Conservation (phyloP, 768 basidiomycete species). For the Auriscalpium microsporum region DNA sequence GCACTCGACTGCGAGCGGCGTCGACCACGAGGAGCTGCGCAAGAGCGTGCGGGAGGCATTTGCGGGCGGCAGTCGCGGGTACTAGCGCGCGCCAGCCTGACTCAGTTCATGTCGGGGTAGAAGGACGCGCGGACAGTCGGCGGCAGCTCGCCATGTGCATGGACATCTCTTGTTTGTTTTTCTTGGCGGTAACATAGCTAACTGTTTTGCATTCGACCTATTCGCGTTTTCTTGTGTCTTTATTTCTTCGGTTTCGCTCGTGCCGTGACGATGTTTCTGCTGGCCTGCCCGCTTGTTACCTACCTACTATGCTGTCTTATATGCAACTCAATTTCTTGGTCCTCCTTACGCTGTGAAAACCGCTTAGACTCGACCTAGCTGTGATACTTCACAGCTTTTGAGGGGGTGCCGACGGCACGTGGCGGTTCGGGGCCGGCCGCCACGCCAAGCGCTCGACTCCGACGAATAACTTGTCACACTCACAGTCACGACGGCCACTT, state of each 20-base stretch:
- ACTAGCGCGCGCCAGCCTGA: constrained; percentile 4
- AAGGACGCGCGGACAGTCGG: too few species aligned
- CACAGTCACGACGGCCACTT: too few species aligned
- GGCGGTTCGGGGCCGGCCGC: too few species aligned
- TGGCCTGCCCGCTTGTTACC: too few species aligned
- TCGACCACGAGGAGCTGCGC: constrained; percentile 74
- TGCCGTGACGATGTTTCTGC: background rate
- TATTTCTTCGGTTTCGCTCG: background rate
- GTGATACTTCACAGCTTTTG: too few species aligned
- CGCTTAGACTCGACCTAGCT: too few species aligned
- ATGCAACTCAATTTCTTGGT: too few species aligned
- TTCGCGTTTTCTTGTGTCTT: background rate
- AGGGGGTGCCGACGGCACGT: too few species aligned
- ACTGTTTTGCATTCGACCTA: background rate
- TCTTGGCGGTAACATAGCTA: background rate
- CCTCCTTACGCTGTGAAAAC: too few species aligned
- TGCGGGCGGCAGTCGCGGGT: constrained; percentile 46
- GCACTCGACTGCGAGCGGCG: constrained; percentile 36
- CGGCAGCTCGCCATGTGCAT: background rate
- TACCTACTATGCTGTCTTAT: too few species aligned
- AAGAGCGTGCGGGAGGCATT: constrained; percentile 80
- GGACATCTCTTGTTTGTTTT: background rate
- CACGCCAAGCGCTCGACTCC: too few species aligned
- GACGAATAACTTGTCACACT: too few species aligned
- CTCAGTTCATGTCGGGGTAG: background rate